These are phyloP conservation scores for Penicillium crustosum DNA, from an alignment of 2,329 filamentous ascomycete species.

Conservation along the genomic window DNA sequence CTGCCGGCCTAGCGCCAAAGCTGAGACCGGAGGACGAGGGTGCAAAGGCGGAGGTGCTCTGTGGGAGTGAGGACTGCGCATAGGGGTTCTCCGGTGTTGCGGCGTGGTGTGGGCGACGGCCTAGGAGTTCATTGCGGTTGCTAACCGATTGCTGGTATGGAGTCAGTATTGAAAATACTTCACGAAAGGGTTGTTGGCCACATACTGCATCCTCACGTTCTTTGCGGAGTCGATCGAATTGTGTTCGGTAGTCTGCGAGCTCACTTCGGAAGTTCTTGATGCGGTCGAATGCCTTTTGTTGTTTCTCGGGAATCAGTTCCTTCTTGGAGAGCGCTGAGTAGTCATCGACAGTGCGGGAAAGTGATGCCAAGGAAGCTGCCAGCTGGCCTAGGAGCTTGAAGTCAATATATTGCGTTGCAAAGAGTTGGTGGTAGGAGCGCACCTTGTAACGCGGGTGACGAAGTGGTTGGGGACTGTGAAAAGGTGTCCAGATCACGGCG, in stretches of 20 bases:
- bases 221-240: conserved; percentile 75
- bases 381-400: conserved; percentile 59
- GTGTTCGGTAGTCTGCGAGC: conserved; percentile 73
- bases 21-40: conserved; percentile 41
- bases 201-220: conserved; percentile 70
- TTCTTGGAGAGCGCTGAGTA: conserved; percentile 82
- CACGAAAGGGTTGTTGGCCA: background rate
- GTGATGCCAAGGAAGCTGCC: conserved; percentile 74
- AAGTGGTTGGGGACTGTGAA: conserved; percentile 57
- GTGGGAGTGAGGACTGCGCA: conserved; percentile 57
- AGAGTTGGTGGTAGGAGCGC: conserved; percentile 5
- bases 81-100: conserved; percentile 94
- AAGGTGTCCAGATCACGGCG: conserved; percentile 73
- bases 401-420: conserved; percentile 30
- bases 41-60: conserved; percentile 44
- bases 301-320: conserved; percentile 86
- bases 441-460: conserved; percentile 64
- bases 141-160: conserved; percentile 55
- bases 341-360: conserved; percentile 88
- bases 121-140: conserved; percentile 79
- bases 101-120: conserved; percentile 74
- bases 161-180: conserved; percentile 5
- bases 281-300: conserved; percentile 83
- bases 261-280: conserved; percentile 83
- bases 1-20: conserved; percentile 50